Base-by-base conservation (phyloP, 2,329 filamentous ascomycete species). In the Parascedosporium putredinis region DNA sequence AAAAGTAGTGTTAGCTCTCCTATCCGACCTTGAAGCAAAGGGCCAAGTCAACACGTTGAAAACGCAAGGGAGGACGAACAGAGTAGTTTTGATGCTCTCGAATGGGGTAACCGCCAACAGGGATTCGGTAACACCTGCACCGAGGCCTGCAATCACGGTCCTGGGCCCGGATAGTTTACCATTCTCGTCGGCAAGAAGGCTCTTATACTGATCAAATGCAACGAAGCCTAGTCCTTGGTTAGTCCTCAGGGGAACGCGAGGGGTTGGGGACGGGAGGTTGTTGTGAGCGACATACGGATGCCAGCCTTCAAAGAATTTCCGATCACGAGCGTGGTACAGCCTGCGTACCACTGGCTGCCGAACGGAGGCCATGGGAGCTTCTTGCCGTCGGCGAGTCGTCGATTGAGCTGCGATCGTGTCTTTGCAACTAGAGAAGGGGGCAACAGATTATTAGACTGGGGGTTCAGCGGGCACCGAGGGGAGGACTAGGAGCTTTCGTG, bases 281-380 rank as follows among this genome's bases (percentile, higher is more conserved):
- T 20, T 20, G 20, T 42, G 38, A 14, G 24, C 24, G 38, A 74
- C 84, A 53, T 77, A 90, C 89, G 84, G 55, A 97, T 94, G 52
- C 89, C 93, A 33, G 93, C 93, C 72, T 98, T 98, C 64, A 93
- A 76, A 49, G 89, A 94, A 70, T 98, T 98, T 53, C 93, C 93
- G 57, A 97, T 88, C 52, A 98, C 95, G 63, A 96, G 71, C 24
- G 93, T 97, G 44, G 93, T 97, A 71, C 93, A 98, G 33, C 93
- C 93, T 10, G 93, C 91, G 67, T 98, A 98, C 93, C 93, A 98
- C 67, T 95, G 88, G 58, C 70, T 74, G 45, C 93, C 93, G 61
- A 97, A 97, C 9, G 88, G 87, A 40, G 93, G 93, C 86, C 88
- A 96, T 49, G 91, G 89, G 25, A 96, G 78, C 72, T 95, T 96